Percentiles rank a stretch among this genome's conserved stretches.
phyloP scores from a whole-genome alignment of 176 grass and related monocot species.

The Melocanna baccifera region DNA sequence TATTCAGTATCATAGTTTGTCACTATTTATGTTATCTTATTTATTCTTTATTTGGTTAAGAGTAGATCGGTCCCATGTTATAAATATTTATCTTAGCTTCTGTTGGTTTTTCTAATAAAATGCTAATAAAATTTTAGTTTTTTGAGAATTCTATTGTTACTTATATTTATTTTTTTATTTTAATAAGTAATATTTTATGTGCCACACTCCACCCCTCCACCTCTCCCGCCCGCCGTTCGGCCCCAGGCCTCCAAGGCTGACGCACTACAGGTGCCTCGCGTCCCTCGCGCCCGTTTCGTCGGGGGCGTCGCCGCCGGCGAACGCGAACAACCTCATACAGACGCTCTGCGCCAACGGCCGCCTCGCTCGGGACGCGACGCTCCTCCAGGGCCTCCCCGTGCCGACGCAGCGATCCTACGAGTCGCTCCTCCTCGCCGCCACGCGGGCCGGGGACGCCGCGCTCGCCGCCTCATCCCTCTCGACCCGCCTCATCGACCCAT shows the following conservation, averaged over 20 bases:
- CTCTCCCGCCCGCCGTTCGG: slow-evolving; percentile 9
- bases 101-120: no score
- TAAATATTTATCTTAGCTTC: no score
- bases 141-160: no score
- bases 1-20: no score
- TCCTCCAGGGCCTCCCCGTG: slow-evolving; percentile 53
- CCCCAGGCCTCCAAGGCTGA: neutral
- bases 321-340: slow-evolving; percentile 63
- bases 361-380: slow-evolving; percentile 47
- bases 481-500: slow-evolving; percentile 74
- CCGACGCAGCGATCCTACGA: slow-evolving; percentile 82
- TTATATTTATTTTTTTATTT: no score
- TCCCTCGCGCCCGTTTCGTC: slow-evolving; percentile 4
- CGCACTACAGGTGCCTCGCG: slow-evolving; percentile 36
- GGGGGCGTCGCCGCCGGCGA: neutral
- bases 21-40: no score
- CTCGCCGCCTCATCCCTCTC: slow-evolving; percentile 52
- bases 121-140: no score
- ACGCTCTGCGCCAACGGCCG: slow-evolving; percentile 57
- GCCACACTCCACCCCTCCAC: slow-evolving; percentile 32
- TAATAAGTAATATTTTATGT: no score
- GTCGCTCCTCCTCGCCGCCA: slow-evolving; percentile 53
- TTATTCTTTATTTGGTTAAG: no score
- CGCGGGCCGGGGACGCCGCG: slow-evolving; percentile 30
- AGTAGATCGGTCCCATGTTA: no score